These are phyloP conservation scores for Syncephalastrum contaminatum DNA, from an alignment of 371 early-diverging fungal species.

Conservation along the genomic window DNA sequence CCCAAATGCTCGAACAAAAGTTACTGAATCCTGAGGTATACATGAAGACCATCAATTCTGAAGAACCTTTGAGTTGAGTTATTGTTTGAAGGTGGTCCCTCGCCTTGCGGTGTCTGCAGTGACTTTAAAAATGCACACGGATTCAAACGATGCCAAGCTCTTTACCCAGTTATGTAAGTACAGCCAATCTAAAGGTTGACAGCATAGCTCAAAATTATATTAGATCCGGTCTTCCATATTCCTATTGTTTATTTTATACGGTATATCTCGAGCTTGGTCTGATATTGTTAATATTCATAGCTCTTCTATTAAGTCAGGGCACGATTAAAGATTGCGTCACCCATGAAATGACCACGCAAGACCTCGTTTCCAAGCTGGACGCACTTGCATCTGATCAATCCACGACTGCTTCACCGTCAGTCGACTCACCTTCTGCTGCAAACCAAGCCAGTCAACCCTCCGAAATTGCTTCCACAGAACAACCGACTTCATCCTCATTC, in stretches of 20 bases:
- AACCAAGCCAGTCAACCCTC: neutral
- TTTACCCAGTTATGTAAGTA: constrained; percentile 30
- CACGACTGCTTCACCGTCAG: constrained; percentile 4
- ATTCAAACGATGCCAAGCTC: constrained; percentile 21
- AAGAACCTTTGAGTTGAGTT: neutral
- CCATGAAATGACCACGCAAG: constrained; percentile 11
- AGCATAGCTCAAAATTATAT: neutral
- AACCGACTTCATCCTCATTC: neutral
- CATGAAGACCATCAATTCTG: neutral
- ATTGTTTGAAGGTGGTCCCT: constrained; percentile 9
- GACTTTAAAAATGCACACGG: constrained; percentile 18
- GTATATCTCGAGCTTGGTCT: neutral
- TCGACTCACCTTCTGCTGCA: neutral
- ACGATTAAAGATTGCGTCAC: constrained; percentile 21
- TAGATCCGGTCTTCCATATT: constrained; percentile 19
- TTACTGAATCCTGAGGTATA: constrained; percentile 4
- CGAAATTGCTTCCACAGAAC: neutral
- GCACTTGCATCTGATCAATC: constrained; percentile 7
- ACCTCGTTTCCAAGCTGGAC: constrained; percentile 17
- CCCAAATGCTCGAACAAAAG: constrained; percentile 10
- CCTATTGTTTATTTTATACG: constrained; percentile 23
- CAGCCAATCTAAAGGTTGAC: neutral
- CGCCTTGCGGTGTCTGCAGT: constrained; percentile 6
- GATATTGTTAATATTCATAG: neutral
- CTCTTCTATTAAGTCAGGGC: constrained; percentile 11